Conservation (phyloP, 192 early-diverging fungal species). For the Coemansia aciculifera region DNA sequence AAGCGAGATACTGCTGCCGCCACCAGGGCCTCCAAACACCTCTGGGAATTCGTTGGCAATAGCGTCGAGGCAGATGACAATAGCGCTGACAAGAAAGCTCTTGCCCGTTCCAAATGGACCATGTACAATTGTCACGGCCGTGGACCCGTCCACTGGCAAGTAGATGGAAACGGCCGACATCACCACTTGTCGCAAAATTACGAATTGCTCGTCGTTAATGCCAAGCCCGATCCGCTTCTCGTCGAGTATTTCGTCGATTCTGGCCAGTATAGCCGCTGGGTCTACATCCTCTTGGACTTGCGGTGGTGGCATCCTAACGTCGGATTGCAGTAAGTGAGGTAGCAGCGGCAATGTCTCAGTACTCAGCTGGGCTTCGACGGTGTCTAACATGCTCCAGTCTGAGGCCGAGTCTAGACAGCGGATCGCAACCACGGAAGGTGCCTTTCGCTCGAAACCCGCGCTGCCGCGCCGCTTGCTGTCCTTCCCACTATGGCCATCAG, state of each 20-base stretch:
- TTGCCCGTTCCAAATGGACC: constrained; percentile 75
- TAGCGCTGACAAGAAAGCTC: constrained; percentile 66
- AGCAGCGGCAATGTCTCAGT: constrained; percentile 22
- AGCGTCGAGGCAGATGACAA: constrained; percentile 61
- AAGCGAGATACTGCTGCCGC: not conserved
- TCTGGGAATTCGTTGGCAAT: constrained; percentile 54
- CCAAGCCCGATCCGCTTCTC: constrained; percentile 13
- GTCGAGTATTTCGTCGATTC: constrained; percentile 6
- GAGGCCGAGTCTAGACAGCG: constrained; percentile 45
- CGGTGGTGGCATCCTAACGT: not conserved
- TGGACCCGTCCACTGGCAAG: constrained; percentile 15
- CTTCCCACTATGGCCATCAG: not conserved
- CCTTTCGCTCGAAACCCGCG: not conserved
- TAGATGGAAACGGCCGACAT: constrained; percentile 43
- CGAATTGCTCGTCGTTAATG: constrained; percentile 39
- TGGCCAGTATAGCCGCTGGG: not conserved
- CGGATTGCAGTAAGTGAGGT: constrained; percentile 25
- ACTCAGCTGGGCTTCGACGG: constrained; percentile 25
- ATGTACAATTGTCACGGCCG: constrained; percentile 44
- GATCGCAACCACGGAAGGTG: constrained; percentile 30
- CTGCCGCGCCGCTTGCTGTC: not conserved
- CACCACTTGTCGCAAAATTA: constrained; percentile 24
- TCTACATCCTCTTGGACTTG: not conserved
- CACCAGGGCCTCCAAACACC: constrained; percentile 21
- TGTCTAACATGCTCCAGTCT: constrained; percentile 55